Base-by-base conservation (phyloP, 768 basidiomycete genomes). In the Mycena kentingensis region DNA sequence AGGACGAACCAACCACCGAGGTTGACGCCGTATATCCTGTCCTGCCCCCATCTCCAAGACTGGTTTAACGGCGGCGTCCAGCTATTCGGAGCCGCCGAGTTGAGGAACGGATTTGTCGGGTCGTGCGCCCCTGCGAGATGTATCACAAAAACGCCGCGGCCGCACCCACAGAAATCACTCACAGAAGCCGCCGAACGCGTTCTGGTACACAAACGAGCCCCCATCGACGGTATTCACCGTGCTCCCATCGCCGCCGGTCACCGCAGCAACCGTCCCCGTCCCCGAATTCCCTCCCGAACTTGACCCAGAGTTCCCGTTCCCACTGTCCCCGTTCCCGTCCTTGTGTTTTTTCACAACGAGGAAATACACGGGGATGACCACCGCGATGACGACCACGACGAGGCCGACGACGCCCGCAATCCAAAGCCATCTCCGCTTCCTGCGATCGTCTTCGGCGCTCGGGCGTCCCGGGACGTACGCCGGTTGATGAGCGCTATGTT, bases 61-160 rank as follows among this genome's bases (percentile, higher is more conserved):
- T 84, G 75, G 70, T 87, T 88, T 43, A 96, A 73, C 6, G 87
- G 78, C 1, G 90, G 90, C 5, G 88, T 87, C 85, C 88, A 94
- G 2, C 79, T 82, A 61, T 93, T 90, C 8, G 87, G 77, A 52
- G 75, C 79, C 6, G 92, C 91, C 36, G 78, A 74, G 65, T 87
- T 83, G 70, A 84, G 85, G 74, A 84, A 90, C 5, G 91, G 88
- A 65, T 88, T 75, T 38, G 83, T 75, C 13, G 85, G 83, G 67
- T 90, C 82, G 69, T 67, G 72, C 18, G 80, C 76, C 86, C 84
- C 86, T 87, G 51, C 26, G 45, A 55, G n/a, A 46, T 27, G 21
- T 13, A 32, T 27, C 5, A 34, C 43, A 49, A 43, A 43, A 37
- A 25, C 25, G 49, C 32, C 18, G 47, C 34, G 36, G 34, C 10